Evolutionary conservation across 352 stramenopile species (phyloP).

Genomic region (Achlya hypogyna): DNA sequence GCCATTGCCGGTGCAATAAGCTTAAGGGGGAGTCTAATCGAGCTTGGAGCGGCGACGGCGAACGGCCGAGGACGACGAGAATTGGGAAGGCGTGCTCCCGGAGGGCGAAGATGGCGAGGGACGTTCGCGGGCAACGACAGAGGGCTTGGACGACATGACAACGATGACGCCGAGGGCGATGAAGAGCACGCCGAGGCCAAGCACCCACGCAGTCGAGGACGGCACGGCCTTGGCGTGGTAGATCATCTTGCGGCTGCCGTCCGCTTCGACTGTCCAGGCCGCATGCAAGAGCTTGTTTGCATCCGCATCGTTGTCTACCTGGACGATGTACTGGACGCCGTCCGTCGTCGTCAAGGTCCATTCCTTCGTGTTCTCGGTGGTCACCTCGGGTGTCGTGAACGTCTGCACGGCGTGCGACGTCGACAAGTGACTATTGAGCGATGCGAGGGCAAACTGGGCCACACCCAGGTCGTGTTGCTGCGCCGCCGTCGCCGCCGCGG

Average conservation of each 20-base stretch:
- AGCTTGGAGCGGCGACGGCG: constrained; percentile 8
- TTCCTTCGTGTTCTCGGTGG: not conserved
- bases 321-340: not conserved
- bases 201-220: not conserved
- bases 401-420: not conserved
- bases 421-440: not conserved
- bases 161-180: not conserved
- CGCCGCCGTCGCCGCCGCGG: not conserved
- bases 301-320: not conserved
- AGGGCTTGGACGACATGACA: not conserved
- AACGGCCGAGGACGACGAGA: not conserved
- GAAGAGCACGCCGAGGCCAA: not conserved
- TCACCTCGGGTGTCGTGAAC: not conserved
- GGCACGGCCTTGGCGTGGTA: not conserved
- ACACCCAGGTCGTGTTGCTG: not conserved
- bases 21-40: constrained; percentile 3
- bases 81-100: not conserved
- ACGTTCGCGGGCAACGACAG: not conserved
- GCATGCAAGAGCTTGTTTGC: not conserved
- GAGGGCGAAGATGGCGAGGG: not conserved
- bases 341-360: not conserved
- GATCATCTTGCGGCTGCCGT: not conserved
- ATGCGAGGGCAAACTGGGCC: not conserved
- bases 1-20: too few relatives aligned
- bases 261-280: not conserved